Conservation (phyloP, 768 basidiomycete genomes). For the Tulasnella sp. region DNA sequence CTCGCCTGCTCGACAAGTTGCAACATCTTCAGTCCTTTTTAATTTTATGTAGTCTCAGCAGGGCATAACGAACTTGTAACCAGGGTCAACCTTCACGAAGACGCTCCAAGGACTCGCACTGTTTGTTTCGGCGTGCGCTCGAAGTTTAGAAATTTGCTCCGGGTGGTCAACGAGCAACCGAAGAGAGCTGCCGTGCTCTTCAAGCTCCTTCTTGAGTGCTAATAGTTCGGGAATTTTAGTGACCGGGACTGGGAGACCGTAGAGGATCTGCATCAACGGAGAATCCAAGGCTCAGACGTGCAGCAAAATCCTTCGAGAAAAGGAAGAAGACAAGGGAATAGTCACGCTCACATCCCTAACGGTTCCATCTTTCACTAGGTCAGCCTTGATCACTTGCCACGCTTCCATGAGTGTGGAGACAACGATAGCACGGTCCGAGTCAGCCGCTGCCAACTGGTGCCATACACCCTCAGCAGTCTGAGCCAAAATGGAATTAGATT, state of each 20-base stretch:
- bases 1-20: too few species aligned
- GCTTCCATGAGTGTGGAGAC: conserved; percentile 84
- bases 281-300: background rate
- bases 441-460: conserved; percentile 58
- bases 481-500: background rate
- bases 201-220: conserved; percentile 53
- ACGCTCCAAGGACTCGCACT: conserved; percentile 59
- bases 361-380: conserved; percentile 63
- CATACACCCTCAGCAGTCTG: conserved; percentile 68
- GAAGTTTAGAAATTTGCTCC: conserved; percentile 62
- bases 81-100: conserved; percentile 71
- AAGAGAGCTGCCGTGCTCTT: conserved; percentile 52
- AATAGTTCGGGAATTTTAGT: conserved; percentile 73
- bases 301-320: too few species aligned
- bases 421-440: conserved; percentile 58
- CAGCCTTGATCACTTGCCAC: conserved; percentile 59
- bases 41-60: background rate
- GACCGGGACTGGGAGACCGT: conserved; percentile 65
- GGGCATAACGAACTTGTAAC: conserved; percentile 55
- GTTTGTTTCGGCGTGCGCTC: conserved; percentile 42
- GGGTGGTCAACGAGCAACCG: conserved; percentile 73
- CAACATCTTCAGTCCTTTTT: too few species aligned
- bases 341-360: conserved; percentile 67
- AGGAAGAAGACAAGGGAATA: too few species aligned
- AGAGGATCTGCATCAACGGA: conserved; percentile 56